These are phyloP conservation scores for Telopea speciosissima DNA, from an alignment of 177 flowering plant genomes.

Conservation along the genomic window DNA sequence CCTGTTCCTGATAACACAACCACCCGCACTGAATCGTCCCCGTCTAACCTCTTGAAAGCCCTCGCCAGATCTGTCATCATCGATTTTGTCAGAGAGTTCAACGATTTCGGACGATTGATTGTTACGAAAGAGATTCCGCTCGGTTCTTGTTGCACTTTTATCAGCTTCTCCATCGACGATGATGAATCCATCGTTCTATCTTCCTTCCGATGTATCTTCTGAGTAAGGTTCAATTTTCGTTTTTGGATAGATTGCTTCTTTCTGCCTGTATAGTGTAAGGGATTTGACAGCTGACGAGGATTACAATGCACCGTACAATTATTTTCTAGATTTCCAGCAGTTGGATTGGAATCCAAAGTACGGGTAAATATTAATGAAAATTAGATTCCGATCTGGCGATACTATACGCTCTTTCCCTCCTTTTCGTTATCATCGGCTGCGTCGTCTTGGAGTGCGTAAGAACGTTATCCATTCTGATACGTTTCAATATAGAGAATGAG, in stretches of 20 bases:
- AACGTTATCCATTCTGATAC: not conserved
- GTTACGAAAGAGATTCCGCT: slow-evolving; percentile 56
- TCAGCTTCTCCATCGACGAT: slow-evolving; percentile 36
- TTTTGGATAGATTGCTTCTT: too few species aligned
- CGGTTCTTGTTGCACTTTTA: slow-evolving; percentile 40
- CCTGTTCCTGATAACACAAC: slow-evolving; percentile 70
- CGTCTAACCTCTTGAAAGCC: slow-evolving; percentile 50
- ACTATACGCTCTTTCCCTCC: too few species aligned
- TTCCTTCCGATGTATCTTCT: too few species aligned
- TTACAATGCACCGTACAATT: too few species aligned
- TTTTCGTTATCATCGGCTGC: too few species aligned
- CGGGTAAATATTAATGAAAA: not conserved
- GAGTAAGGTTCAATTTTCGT: too few species aligned
- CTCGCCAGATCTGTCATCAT: slow-evolving; percentile 71
- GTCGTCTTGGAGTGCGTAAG: not conserved
- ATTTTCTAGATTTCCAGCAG: not conserved
- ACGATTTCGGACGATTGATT: slow-evolving; percentile 77
- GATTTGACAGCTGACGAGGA: too few species aligned
- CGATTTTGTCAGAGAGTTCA: slow-evolving; percentile 66
- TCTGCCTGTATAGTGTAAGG: too few species aligned
- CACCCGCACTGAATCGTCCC: slow-evolving; percentile 60
- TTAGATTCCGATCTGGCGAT: too few species aligned
- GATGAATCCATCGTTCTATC: slow-evolving; percentile 26
- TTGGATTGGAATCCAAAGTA: not conserved
- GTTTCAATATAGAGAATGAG: too few species aligned